Evolutionary conservation across 768 basidiomycete genomes (phyloP).

Genomic region (Trametes sanguinea): DNA sequence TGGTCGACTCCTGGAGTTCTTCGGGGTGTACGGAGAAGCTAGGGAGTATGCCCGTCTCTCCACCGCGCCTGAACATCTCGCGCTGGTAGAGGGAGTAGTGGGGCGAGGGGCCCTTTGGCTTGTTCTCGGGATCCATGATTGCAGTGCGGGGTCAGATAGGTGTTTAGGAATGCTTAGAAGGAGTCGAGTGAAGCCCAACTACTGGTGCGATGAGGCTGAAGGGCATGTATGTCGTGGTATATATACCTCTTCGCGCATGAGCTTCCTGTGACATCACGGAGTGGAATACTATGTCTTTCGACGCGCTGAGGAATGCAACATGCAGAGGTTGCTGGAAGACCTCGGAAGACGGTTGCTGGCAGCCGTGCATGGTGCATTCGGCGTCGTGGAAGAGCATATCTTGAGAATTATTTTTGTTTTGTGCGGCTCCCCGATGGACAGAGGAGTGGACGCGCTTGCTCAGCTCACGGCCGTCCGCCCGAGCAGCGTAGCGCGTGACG

Average conservation of each 20-base stretch:
- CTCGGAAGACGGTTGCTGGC: neutral
- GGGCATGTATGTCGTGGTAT: neutral
- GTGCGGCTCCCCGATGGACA: constrained; percentile 8
- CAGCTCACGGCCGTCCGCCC: constrained; percentile 6
- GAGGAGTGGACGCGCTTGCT: neutral
- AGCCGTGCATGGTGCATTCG: neutral
- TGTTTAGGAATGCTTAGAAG: neutral
- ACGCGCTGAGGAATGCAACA: neutral
- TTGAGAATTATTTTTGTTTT: neutral
- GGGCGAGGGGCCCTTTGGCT: constrained; percentile 48
- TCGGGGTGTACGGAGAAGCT: constrained; percentile 47
- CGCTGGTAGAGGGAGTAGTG: constrained; percentile 55
- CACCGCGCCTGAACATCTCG: constrained; percentile 47
- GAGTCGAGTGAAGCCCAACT: neutral
- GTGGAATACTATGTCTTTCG: constrained; percentile 1
- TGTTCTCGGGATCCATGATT: constrained; percentile 49
- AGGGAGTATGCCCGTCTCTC: constrained; percentile 39
- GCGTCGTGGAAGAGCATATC: neutral
- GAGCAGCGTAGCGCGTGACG: constrained; percentile 17
- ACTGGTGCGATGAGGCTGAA: neutral
- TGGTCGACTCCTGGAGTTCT: constrained; percentile 42
- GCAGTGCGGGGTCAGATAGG: neutral
- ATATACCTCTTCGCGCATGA: neutral
- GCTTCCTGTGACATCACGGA: constrained; percentile 17
- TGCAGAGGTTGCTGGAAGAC: neutral